Base-by-base conservation (phyloP, 164 flowering plant species). In the Hamamelis virginiana region DNA sequence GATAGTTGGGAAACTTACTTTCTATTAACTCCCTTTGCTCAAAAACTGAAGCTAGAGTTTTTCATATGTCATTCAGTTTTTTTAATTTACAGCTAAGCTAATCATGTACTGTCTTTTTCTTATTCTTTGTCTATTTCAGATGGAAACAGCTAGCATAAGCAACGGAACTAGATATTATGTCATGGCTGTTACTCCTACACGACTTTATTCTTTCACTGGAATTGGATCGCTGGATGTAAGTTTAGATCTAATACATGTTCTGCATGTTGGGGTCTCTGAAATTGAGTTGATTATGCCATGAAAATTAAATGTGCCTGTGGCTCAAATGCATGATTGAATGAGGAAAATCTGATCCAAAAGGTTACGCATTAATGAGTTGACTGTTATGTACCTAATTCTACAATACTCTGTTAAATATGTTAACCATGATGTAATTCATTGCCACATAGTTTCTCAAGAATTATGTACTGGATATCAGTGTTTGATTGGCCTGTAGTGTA, bases 161-260 rank as follows among this genome's bases (percentile, higher is more conserved):
- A 86, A 78, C 73, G 88, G 90, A 67, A 91, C 89, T 27, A 85
- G 97, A 78, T 92, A 82, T 64, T 92, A 89, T 70, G 84, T 95
- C 74, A 95, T 95, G 99, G 99, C 94, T 71, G 96, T 92, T 58
- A 92, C 99, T 79, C 97, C 99, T 43, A 92, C 97, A 26, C 80
- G 97, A 18, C 91, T 95, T 64, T 95, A 91, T 80, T 88, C 97
- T 58, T 95, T 85, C 73, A 91, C 94, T 58, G 99, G 99, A 58
- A 81, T 87, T 60, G 99, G 97, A 51, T 83, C 91, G 3, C 70
- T 89, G 74, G 99, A 95, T 41, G 98, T 92, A 84, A 81, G 90
- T 85, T 53, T 62, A 43, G 50, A 62, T 76, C 57, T 68, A 5
- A 10, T 28, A 13, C 6, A 43, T 70, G 16, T 47, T 68, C 14